Evolutionary conservation across 495 filamentous ascomycete genomes (phyloP), one percentile per base, ranked within the genome.

Genomic region (Penicillium macrosclerotiorum): DNA sequence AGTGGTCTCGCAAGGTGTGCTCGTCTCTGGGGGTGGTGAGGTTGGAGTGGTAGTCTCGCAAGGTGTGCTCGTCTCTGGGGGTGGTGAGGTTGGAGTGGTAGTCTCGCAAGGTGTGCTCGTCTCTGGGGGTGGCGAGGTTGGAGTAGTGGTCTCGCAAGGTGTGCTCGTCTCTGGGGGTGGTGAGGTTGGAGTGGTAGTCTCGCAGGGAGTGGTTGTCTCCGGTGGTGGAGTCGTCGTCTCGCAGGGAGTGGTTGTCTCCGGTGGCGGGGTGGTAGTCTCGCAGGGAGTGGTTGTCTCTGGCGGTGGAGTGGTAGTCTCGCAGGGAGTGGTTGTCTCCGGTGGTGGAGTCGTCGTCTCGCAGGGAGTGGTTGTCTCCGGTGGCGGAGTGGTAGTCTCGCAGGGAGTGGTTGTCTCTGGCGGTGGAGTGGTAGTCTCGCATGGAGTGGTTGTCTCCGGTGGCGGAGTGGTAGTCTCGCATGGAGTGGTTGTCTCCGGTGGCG

Each of bases 381-480:
- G 9, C 13, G 42, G 24, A 4, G 43, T 34, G 0, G 49, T 42
- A 33, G 51, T 47, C 18, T 54, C 46, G 2, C 54, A 53, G 0
- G 49, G 46, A 44, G 54, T 49, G 1, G 53, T 34, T 2, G 36
- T 37, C 29, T 31, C 26, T 12, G 44, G 25, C 5, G 43, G 37
- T 13, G 37, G 31, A n/a, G 51, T 48, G 9, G 47, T 39, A 18
- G 45, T 47, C 37, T 52, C 49, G 16, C 49, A 52, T 0, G 43
- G 49, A 23, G 49, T 47, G 9, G 40, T 31, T 3, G 34, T 9
- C 40, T 29, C 45, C 9, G 47, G 47, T 2, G 47, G 40, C 16
- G 47, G 17, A 37, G 48, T 51, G 3, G 44, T 30, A 29, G 52
- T 55, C 42, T 56, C 53, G 4, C 53, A 56, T 1, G 53, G 54